Conservation (phyloP, 805 yeast genomes). For the Ogataea pignaliae region DNA sequence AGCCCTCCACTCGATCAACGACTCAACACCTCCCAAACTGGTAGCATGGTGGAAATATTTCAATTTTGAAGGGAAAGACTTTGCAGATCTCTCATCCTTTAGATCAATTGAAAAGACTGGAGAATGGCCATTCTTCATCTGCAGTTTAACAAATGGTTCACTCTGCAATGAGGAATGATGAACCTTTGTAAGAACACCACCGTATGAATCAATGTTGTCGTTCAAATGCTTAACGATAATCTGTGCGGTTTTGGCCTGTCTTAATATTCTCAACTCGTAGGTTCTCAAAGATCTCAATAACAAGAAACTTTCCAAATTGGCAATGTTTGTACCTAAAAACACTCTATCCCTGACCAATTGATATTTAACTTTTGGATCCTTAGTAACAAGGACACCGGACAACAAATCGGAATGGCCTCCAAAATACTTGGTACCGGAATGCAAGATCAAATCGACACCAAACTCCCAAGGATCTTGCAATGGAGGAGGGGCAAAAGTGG, state of each 20-base stretch:
- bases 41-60: slow-evolving; percentile 85
- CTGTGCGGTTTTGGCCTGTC: slow-evolving; percentile 62
- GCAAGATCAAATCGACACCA: slow-evolving; percentile 88
- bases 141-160: slow-evolving; percentile 62
- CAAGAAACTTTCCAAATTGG: slow-evolving; percentile 70
- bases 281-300: slow-evolving; percentile 79
- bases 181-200: slow-evolving; percentile 48
- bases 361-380: slow-evolving; percentile 42
- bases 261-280: slow-evolving; percentile 62
- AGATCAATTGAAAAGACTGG: slow-evolving; percentile 75
- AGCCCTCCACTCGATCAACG: slow-evolving; percentile 87
- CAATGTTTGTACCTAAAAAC: slow-evolving; percentile 73
- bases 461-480: slow-evolving; percentile 72
- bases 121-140: slow-evolving; percentile 57
- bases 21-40: slow-evolving; percentile 89
- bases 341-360: slow-evolving; percentile 59
- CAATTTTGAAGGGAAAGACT: slow-evolving; percentile 56
- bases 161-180: slow-evolving; percentile 75
- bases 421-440: slow-evolving; percentile 88
- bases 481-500: slow-evolving; percentile 95
- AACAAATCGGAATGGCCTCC: slow-evolving; percentile 94
- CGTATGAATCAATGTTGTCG: slow-evolving; percentile 43
- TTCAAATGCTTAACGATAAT: slow-evolving; percentile 55
- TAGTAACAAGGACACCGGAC: slow-evolving; percentile 76
- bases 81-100: slow-evolving; percentile 49